Evolutionary conservation across 768 basidiomycete species (phyloP).

Genomic region (Piloderma croceum): DNA sequence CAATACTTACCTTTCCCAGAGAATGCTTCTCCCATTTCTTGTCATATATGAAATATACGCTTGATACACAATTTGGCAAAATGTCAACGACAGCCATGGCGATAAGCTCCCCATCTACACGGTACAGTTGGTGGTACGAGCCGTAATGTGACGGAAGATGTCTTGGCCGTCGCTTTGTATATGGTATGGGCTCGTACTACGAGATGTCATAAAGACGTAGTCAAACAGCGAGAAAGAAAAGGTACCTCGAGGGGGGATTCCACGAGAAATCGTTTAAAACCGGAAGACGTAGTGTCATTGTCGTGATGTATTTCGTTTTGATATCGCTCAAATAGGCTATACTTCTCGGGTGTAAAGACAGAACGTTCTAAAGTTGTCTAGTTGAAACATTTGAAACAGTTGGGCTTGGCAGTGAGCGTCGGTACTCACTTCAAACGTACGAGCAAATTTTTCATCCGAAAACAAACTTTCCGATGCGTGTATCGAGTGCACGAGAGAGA

Average conservation of each 20-base stretch:
- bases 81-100: conserved; percentile 90
- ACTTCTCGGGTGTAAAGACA: conserved; percentile 76
- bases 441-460: not conserved
- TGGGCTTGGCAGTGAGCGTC: not conserved
- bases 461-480: conserved; percentile 50
- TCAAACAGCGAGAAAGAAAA: conserved; percentile 9
- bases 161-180: conserved; percentile 38
- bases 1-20: conserved; percentile 61
- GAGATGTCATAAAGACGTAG: not conserved
- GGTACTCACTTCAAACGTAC: not conserved
- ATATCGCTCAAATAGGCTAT: conserved; percentile 68
- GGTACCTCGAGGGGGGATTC: conserved; percentile 68
- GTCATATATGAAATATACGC: conserved; percentile 89
- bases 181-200: conserved; percentile 60
- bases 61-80: conserved; percentile 78
- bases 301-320: conserved; percentile 79
- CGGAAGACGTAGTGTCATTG: conserved; percentile 36
- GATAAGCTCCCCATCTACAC: conserved; percentile 73
- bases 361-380: conserved; percentile 77
- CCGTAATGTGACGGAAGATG: conserved; percentile 78
- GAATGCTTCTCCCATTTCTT: conserved; percentile 61
- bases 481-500: conserved; percentile 43
- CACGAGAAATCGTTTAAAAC: conserved; percentile 75
- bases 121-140: conserved; percentile 89
- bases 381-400: not conserved